Evolutionary conservation across 495 filamentous ascomycete genomes (phyloP), one percentile per base, ranked within the genome.

Genomic region (Aspergillus wentii): DNA sequence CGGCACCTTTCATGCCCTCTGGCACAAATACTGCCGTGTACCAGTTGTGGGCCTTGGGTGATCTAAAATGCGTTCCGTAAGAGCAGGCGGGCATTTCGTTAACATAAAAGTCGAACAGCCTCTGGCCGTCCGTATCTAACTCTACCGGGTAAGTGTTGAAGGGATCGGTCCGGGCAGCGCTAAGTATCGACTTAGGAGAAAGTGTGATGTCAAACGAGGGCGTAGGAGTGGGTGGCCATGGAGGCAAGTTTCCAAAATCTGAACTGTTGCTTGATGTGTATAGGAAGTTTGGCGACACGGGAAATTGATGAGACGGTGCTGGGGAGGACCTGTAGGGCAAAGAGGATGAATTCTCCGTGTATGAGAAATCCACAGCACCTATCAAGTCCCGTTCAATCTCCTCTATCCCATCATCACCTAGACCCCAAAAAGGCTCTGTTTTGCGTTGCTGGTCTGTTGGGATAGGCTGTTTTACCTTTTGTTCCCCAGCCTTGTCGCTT

Each of bases 101-200:
- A n/a, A 62, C 56, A 27, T 64, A 68, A 26, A 63, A 65, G 37
- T 68, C 66, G 22, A 65, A 65, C 3, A 65, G 37, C 13, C 44
- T 41, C 34, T 62, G 48, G 13, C 54, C 56, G 27, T 66, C 54
- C 6, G 38, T 31, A 36, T 54, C 46, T 17, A 66, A 22, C 8
- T 61, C 52, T 21, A 59, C 31, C 13, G 65, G 63, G 14, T 66
- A 40, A 1, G 45, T 43, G 31, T 66, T 59, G 44, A 67, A 69
- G 6, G 61, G 56, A 26, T 66, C 56, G 8, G 59, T 66, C 11
- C 56, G 54, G 10, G 65, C 59, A 25, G 63, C 61, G 18, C 57
- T 65, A 19, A 66, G 34, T 2, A 66, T 49, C 5, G 57, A 51
- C 25, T 46, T 47, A 14, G 65, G 65, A 5, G 64, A 66, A 18